These are phyloP conservation scores for Apiotrichum domesticum DNA, from an alignment of 1,284 basidiomycete genomes.

Conservation along the genomic window DNA sequence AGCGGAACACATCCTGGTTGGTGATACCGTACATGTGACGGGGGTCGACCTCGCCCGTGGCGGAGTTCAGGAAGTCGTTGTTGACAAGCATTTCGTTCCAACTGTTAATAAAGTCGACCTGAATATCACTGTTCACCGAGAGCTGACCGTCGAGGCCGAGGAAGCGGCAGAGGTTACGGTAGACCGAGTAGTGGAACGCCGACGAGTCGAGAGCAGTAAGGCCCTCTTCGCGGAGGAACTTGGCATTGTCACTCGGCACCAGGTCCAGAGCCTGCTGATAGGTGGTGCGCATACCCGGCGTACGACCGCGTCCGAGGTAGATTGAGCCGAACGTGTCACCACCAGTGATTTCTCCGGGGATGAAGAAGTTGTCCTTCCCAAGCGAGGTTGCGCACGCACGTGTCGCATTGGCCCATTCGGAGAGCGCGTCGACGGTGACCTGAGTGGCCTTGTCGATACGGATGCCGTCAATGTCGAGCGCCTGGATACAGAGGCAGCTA, in stretches of 20 bases:
- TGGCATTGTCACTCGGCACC: conserved; percentile 58
- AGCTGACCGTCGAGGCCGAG: conserved; percentile 90
- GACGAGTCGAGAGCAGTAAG: conserved; percentile 64
- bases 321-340: conserved; percentile 81
- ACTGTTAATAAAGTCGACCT: conserved; percentile 69
- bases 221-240: conserved; percentile 66
- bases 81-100: conserved; percentile 85
- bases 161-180: conserved; percentile 73
- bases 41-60: conserved; percentile 64
- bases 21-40: conserved; percentile 80
- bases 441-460: conserved; percentile 92
- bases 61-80: conserved; percentile 75
- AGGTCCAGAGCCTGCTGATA: conserved; percentile 58
- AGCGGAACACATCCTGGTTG: conserved; percentile 89
- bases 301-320: conserved; percentile 81
- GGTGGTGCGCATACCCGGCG: conserved; percentile 56
- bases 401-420: conserved; percentile 66
- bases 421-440: conserved; percentile 71
- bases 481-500: conserved; percentile 74
- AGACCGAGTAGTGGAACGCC: conserved; percentile 87
- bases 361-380: conserved; percentile 79
- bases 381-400: conserved; percentile 63
- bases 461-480: conserved; percentile 82
- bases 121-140: conserved; percentile 74
- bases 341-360: conserved; percentile 88